Conservation (phyloP, 1,284 basidiomycete species). For the Ceratobasidium sp. region DNA sequence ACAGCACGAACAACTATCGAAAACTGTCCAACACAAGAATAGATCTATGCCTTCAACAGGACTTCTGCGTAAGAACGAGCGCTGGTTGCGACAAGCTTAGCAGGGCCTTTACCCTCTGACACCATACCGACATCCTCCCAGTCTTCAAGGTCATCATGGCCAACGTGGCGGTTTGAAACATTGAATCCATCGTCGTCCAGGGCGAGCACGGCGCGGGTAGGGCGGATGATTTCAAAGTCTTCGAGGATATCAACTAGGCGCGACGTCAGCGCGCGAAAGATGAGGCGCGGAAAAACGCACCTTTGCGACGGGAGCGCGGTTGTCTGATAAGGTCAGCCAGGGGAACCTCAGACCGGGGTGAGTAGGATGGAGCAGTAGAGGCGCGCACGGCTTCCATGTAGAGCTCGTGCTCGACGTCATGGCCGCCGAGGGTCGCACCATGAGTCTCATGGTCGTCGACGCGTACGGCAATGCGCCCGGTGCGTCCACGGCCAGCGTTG, state of each 20-base stretch:
- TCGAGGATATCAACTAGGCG: conserved; percentile 31
- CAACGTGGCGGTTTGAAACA: conserved; percentile 37
- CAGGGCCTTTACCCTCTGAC: conserved; percentile 27
- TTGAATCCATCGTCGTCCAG: conserved; percentile 30
- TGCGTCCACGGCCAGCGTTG: conserved; percentile 23
- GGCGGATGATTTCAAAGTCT: conserved; percentile 36
- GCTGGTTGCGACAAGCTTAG: conserved; percentile 33
- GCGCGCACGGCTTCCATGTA: conserved; percentile 9
- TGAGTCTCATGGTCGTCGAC: conserved; percentile 25
- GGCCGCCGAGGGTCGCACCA: neutral
- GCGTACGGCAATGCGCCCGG: conserved; percentile 11
- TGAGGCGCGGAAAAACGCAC: conserved; percentile 4
- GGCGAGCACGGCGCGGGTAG: conserved; percentile 28
- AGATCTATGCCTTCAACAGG: conserved; percentile 18
- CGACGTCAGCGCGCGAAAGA: conserved; percentile 12
- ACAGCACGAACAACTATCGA: conserved; percentile 5
- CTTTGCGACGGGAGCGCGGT: conserved; percentile 29
- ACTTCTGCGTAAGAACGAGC: conserved; percentile 37
- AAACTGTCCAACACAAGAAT: conserved; percentile 8
- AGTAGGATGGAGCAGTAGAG: neutral
- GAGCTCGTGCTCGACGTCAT: conserved; percentile 28
- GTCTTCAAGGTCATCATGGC: conserved; percentile 29
- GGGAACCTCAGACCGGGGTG: conserved; percentile 11
- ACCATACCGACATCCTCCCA: conserved; percentile 32
- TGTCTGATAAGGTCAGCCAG: conserved; percentile 24